phyloP scores from a whole-genome alignment of 108 stramenopile species.

The Skeletonema menzelii region DNA sequence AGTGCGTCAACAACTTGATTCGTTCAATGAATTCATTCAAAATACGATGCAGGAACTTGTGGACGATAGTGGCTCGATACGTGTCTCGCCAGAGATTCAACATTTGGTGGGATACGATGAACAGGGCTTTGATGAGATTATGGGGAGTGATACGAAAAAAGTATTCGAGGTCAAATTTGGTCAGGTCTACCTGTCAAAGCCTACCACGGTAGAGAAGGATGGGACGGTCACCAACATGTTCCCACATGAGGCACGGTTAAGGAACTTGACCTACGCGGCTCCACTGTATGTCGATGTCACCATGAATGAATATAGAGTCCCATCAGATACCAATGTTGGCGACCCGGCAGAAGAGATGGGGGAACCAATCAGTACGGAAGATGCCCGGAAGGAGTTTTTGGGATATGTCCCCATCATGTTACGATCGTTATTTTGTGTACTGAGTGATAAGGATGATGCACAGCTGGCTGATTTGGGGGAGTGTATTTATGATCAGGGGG shows the following conservation, averaged over 20 bases:
- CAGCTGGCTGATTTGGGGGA: slow-evolving; percentile 96
- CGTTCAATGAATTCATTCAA: slow-evolving; percentile 98
- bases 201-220: slow-evolving; percentile 90
- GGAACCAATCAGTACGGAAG: slow-evolving; percentile 72
- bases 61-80: slow-evolving; percentile 91
- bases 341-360: slow-evolving; percentile 86
- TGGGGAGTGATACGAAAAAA: slow-evolving; percentile 53
- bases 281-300: slow-evolving; percentile 93
- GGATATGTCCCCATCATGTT: slow-evolving; percentile 99
- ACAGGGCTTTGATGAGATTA: slow-evolving; percentile 59
- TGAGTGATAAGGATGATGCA: slow-evolving; percentile 93
- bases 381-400: slow-evolving; percentile 89
- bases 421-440: slow-evolving; percentile 90
- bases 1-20: slow-evolving; percentile 98
- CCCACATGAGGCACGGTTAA: slow-evolving; percentile 96
- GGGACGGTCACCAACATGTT: slow-evolving; percentile 95
- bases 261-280: slow-evolving; percentile 96
- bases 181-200: slow-evolving; percentile 94
- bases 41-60: slow-evolving; percentile 98
- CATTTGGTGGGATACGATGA: slow-evolving; percentile 58
- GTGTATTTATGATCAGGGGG: slow-evolving; percentile 99
- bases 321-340: slow-evolving; percentile 69
- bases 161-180: slow-evolving; percentile 94
- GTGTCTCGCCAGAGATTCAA: slow-evolving; percentile 15
- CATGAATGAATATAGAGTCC: slow-evolving; percentile 80